Conservation (phyloP, 2,329 filamentous ascomycete genomes). For the Akanthomyces uredinophilus region DNA sequence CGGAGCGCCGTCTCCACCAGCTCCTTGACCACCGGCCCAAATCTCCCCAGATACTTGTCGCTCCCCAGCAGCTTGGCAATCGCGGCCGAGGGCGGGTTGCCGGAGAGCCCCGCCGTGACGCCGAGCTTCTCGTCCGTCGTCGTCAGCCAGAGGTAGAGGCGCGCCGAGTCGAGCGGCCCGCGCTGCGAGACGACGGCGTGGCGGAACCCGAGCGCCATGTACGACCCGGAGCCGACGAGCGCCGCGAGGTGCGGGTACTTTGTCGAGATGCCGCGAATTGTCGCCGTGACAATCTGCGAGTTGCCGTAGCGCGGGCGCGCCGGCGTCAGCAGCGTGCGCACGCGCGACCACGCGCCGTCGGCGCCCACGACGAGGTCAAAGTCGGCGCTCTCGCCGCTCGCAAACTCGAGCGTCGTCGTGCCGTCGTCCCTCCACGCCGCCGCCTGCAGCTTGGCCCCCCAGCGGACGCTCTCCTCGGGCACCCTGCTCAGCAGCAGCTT, state of each 20-base stretch:
- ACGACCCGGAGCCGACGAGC: conserved; percentile 17
- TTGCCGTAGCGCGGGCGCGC: conserved; percentile 34
- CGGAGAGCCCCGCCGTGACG: background rate
- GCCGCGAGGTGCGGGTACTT: conserved; percentile 33
- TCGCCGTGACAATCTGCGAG: conserved; percentile 33
- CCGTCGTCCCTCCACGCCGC: conserved; percentile 5
- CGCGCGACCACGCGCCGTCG: conserved; percentile 36
- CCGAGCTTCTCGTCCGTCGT: conserved; percentile 22
- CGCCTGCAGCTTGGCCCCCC: conserved; percentile 27
- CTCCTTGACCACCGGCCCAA: conserved; percentile 20
- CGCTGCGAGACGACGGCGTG: conserved; percentile 32
- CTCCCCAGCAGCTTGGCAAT: background rate
- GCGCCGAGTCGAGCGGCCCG: conserved; percentile 25
- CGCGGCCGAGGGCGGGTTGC: background rate
- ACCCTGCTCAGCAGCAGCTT: conserved; percentile 30
- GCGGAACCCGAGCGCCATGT: conserved; percentile 4
- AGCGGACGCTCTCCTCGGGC: conserved; percentile 27
- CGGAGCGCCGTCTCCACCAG: conserved; percentile 25
- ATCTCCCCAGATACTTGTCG: background rate
- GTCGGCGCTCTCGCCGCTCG: conserved; percentile 15
- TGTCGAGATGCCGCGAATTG: conserved; percentile 28
- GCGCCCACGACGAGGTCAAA: conserved; percentile 37
- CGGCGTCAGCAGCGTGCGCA: conserved; percentile 32
- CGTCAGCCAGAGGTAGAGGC: conserved; percentile 26
- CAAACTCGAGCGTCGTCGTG: conserved; percentile 22